Base-by-base conservation (phyloP, 192 early-diverging fungal genomes). In the Coemansia sp. region DNA sequence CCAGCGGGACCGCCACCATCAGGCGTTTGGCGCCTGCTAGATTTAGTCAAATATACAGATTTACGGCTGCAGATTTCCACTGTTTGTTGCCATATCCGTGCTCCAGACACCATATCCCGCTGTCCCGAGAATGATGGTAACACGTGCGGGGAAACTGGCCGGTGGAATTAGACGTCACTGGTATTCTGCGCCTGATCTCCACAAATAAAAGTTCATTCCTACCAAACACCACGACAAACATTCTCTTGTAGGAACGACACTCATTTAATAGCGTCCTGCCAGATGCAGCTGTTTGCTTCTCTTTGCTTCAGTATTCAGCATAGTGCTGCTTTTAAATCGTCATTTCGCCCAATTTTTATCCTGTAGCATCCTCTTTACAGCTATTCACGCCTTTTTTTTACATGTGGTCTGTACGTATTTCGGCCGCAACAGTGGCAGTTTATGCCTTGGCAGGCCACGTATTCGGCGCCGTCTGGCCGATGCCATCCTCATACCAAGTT, bases 381-480 rank as follows among this genome's bases (percentile, higher is more conserved):
- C 27, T 12, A 38, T n/a, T n/a, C 11, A 18, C 24, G 6, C 19
- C 6, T 54, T 16, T 40, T n/a, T 28, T 11, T 38, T 21, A 16
- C 33, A 66, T 59, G 64, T 58, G 56, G 64, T 40, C 49, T 11
- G 2, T 21, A 18, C 40, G 35, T 43, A n/a, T 53, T 11, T 48
- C 33, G n/a, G 54, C 56, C 29, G 43, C 43, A 14, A 24, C 38
- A 14, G 30, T 10, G 18, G 60, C 38, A 11, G n/a, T 42, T 14
- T 25, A 49, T 49, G 66, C 45, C 45, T 21, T 27, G 7, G 16
- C 58, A 5, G 5, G 25, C 2, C 16, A 18, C 28, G 49, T 19
- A 4, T 4, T 50, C 0, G 58, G 42, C 22, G 69, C 65, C 0
- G 27, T 78, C 9, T 77, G 74, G 74, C 80, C 80, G 19, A 56